phyloP scores from a whole-genome alignment of 1,139 yeast species.

The Yamadazyma blattariae region DNA sequence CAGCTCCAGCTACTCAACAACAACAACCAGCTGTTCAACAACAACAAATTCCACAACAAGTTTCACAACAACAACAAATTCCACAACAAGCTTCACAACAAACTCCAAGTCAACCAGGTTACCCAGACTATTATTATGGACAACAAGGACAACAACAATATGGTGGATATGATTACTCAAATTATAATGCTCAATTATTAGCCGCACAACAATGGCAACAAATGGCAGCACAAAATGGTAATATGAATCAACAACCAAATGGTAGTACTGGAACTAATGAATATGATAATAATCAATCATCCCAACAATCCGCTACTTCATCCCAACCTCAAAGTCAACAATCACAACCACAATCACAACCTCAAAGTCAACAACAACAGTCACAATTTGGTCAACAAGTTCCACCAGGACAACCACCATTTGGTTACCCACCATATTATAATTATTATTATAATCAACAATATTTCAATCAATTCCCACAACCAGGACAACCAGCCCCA shows the following conservation, averaged over 20 bases:
- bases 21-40: conserved; percentile 6
- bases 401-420: conserved; percentile 7
- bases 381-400: too few relatives aligned
- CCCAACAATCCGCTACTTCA: too few relatives aligned
- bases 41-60: conserved; percentile 9
- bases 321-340: conserved; percentile 1
- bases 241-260: background rate
- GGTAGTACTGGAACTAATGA: background rate
- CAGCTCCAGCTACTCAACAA: conserved; percentile 8
- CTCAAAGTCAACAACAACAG: background rate
- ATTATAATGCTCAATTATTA: conserved; percentile 35
- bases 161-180: conserved; percentile 44
- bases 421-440: conserved; percentile 6
- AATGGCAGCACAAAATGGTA: conserved; percentile 13
- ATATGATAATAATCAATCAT: too few relatives aligned
- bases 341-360: background rate
- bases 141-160: conserved; percentile 38
- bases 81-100: conserved; percentile 16
- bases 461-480: conserved; percentile 6
- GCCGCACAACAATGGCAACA: conserved; percentile 33
- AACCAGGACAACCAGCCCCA: conserved; percentile 8
- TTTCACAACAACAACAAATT: conserved; percentile 14
- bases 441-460: conserved; percentile 6
- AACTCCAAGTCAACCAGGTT: conserved; percentile 19
- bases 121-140: conserved; percentile 20